phyloP scores from a whole-genome alignment of 192 early-diverging fungal species.

The Entomortierella beljakovae region DNA sequence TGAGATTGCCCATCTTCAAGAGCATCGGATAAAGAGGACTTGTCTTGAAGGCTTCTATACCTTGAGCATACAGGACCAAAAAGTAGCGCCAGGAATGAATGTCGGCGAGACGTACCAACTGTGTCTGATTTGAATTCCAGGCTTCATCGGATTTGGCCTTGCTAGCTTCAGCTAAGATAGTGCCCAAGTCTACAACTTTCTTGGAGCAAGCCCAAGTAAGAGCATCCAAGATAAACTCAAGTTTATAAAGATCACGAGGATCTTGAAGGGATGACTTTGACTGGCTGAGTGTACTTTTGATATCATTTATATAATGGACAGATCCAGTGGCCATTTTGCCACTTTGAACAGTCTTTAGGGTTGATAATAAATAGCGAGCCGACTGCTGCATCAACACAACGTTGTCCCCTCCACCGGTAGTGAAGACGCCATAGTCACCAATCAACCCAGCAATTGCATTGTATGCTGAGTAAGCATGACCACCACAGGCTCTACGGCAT shows the following conservation, averaged over 20 bases:
- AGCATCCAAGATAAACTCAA: conserved; percentile 49
- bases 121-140: conserved; percentile 52
- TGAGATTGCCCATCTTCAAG: conserved; percentile 55
- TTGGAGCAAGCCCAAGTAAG: conserved; percentile 56
- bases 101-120: conserved; percentile 49
- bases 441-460: conserved; percentile 71
- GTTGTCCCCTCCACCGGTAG: conserved; percentile 66
- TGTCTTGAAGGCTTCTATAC: conserved; percentile 33
- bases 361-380: conserved; percentile 57
- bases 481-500: conserved; percentile 67
- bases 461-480: conserved; percentile 75
- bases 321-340: conserved; percentile 51
- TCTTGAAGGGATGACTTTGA: conserved; percentile 44
- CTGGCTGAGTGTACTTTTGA: conserved; percentile 40
- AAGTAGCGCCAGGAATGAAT: conserved; percentile 48
- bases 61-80: conserved; percentile 32
- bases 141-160: conserved; percentile 30
- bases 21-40: conserved; percentile 51
- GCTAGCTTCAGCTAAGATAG: conserved; percentile 20
- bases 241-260: conserved; percentile 50
- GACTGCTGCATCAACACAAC: conserved; percentile 60
- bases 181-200: conserved; percentile 31
- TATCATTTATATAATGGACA: conserved; percentile 55
- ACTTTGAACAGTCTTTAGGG: conserved; percentile 43
- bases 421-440: conserved; percentile 71